Evolutionary conservation across 768 basidiomycete species (phyloP), one percentile per base, ranked within the genome.

Genomic region (Agrocybe pediades): DNA sequence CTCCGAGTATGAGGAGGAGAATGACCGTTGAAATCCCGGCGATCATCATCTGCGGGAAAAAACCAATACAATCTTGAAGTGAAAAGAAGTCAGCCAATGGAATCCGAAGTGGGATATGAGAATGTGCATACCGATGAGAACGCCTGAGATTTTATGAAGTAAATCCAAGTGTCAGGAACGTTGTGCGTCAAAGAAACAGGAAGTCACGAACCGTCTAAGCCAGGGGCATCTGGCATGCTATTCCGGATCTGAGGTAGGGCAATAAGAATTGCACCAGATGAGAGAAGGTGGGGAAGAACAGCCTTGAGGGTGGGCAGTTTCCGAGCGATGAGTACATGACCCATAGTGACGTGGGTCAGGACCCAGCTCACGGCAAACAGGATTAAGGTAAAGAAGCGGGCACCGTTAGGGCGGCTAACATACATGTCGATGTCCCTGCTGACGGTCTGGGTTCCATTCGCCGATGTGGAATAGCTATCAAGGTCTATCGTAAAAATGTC

Each of bases 171-270:
- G 40, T 56, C 41, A 49, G 40, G 21, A 21, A 20, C n/a, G 26
- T 29, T 13, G 36, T n/a, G n/a, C n/a, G n/a, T n/a, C n/a, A 50
- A 29, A 48, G 41, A 29, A 43, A 36, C 24, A 43, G 25, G 4
- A 25, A 20, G n/a, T 6, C 3, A 60, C 65, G 61, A 51, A 72
- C 73, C 68, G 53, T 83, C 81, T 21, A 79, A 67, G 2, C 74
- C 82, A 23, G 82, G 82, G 6, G 78, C 79, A 62, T 83, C 81
- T 20, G 83, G 82, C 82, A 84, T 83, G 20, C 77, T 73, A 47
- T 76, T 74, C 23, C 83, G 68, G 42, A 84, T 55, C 51, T 81
- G 79, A 2, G 80, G 82, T 8, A 83, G 72, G 6, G 70, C 71
- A 9, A 82, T 61, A 13, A 83, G 59, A 30, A 77, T 76, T 9